Conservation (phyloP, 306 rosid genomes). For the Prunus mume region DNA sequence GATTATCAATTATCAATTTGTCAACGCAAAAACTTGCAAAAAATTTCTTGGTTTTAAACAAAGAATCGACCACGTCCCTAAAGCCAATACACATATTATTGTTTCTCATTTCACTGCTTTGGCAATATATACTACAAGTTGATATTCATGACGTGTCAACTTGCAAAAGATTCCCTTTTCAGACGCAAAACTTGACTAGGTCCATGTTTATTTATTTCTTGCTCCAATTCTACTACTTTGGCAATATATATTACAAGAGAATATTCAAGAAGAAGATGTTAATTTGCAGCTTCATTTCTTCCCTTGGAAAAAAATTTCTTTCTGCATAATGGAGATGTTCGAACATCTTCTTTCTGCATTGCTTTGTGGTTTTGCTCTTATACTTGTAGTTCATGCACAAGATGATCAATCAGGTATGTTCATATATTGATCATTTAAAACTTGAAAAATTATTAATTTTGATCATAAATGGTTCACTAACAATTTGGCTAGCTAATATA, state of each 20-base stretch:
- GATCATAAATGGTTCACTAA: background rate
- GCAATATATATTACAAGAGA: background rate
- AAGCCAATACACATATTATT: too few relatives aligned
- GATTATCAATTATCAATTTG: background rate
- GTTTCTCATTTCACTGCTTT: background rate
- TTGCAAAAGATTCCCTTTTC: background rate
- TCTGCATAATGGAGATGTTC: constrained; percentile 3
- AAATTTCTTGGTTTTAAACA: background rate
- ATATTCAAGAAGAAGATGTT: background rate
- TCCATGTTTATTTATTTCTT: background rate
- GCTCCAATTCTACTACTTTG: background rate
- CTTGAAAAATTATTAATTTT: background rate
- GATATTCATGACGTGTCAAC: background rate
- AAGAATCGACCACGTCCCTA: too few relatives aligned
- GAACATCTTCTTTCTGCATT: constrained; percentile 9
- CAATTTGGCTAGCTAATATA: background rate
- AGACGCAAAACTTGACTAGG: background rate
- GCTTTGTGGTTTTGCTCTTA: constrained; percentile 9
- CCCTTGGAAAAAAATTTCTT: too few relatives aligned
- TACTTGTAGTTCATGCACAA: constrained; percentile 32
- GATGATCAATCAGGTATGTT: constrained; percentile 44
- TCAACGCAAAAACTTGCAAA: background rate
- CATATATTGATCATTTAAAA: background rate
- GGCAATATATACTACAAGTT: background rate
- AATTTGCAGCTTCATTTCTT: background rate